Conservation (phyloP, 106 monocot species). For the Platanthera zijinensis region DNA sequence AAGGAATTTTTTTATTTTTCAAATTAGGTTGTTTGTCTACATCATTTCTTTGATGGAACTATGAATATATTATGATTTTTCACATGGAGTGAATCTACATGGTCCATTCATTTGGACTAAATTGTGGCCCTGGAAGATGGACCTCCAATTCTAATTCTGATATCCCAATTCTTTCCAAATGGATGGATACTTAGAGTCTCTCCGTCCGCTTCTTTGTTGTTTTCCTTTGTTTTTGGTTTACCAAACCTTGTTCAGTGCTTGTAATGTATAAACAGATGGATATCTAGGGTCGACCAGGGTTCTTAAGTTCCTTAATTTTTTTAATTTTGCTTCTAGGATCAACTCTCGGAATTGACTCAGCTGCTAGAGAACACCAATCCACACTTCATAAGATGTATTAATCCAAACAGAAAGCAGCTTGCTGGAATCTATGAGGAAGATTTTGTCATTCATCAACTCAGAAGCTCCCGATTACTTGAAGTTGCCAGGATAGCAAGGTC, state of each 20-base stretch:
- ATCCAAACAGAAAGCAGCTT: constrained; percentile 36
- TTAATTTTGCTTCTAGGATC: constrained; percentile 24
- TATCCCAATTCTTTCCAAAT: no score
- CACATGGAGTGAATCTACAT: background rate
- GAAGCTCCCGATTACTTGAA: constrained; percentile 49
- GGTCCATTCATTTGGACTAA: no score
- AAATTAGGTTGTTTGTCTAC: background rate
- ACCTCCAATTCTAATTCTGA: no score
- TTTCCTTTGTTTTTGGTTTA: background rate
- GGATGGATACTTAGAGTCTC: no score
- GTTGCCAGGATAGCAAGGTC: constrained; percentile 47
- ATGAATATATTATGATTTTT: background rate
- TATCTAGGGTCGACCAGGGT: background rate
- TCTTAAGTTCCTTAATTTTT: background rate
- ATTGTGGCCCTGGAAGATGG: no score
- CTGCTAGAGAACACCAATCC: constrained; percentile 45
- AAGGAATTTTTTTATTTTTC: background rate
- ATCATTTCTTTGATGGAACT: background rate
- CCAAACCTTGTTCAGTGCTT: background rate
- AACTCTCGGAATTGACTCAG: constrained; percentile 45
- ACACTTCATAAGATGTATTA: constrained; percentile 56
- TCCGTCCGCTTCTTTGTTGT: no score
- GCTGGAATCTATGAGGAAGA: constrained; percentile 36
- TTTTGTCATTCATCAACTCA: constrained; percentile 49
- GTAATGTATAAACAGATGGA: background rate